Base-by-base conservation (phyloP, 768 basidiomycete species). In the Dendrothele bispora region DNA sequence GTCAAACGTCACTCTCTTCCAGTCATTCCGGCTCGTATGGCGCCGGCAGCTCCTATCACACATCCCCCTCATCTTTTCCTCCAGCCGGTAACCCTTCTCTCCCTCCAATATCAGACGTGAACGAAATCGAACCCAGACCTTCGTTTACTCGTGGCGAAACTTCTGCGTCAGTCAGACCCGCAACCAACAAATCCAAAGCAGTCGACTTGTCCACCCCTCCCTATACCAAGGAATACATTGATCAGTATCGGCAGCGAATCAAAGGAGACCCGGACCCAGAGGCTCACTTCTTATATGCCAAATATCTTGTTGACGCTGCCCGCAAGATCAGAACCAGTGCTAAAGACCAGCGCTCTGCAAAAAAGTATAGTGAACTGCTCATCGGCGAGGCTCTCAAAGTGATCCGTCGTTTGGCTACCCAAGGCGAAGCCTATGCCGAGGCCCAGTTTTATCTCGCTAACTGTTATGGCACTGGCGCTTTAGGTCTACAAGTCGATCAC, bases 361-460 rank as follows among this genome's bases (percentile, higher is more conserved):
- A 91, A 65, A 95, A 90, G 66, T 98, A 95, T 63, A 83, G 90
- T 46, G 95, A 98, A 62, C 60, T 83, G 15, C 80, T 99, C 30
- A 78, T 99, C 41, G 76, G 75, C 43, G 97, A 99, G 69, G 84
- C 91, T 8, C 72, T 99, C 58, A 95, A 98, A 68, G 88, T 93
- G 43, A 80, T 98, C 52, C 88, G 95, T 54, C 83, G 92, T 43
- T 74, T 98, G 41, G 97, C 95, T 3, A 95, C 93, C 6, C 90
- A 93, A 64, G 90, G 87, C 18, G 84, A 93, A 47, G 84, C 93
- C 1, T 95, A 91, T 65, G 84, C 93, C 49, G 97, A 99, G 59
- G 95, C 97, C 11, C 95, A 98, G 64, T 99, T 98, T 71, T 98
- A 97, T 77, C 77, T 98, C 37, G 97, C 95, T 34, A 98, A 98